Evolutionary conservation across 345 rosid genomes (phyloP).

Genomic region (Sisymbrium altissimum): DNA sequence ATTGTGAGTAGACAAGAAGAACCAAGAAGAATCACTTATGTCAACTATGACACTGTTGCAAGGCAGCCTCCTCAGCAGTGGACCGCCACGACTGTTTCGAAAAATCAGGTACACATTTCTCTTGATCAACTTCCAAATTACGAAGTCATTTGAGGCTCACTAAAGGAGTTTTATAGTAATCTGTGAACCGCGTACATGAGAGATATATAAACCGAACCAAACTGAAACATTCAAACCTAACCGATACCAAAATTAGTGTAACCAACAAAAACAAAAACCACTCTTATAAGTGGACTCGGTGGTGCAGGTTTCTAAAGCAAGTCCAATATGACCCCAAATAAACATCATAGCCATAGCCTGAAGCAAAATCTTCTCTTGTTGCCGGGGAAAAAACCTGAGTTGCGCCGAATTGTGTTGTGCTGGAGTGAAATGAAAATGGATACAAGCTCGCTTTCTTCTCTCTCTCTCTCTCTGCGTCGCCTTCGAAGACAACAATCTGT

Average conservation of each 20-base stretch:
- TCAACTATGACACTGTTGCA: constrained; percentile 29
- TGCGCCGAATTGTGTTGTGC: constrained; percentile 1
- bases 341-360: not conserved
- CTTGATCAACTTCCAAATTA: not conserved
- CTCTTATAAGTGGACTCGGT: not conserved
- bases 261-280: not conserved
- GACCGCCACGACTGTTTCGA: constrained; percentile 36
- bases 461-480: constrained; percentile 1
- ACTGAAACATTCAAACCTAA: not conserved
- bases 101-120: constrained; percentile 32
- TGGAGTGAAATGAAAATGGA: constrained; percentile 17
- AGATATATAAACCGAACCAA: not conserved
- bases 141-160: not conserved
- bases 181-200: not conserved
- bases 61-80: constrained; percentile 32
- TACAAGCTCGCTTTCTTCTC: not conserved
- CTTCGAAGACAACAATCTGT: constrained; percentile 21
- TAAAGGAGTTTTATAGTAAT: not conserved
- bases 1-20: constrained; percentile 30
- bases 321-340: constrained; percentile 27
- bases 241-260: not conserved
- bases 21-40: constrained; percentile 26
- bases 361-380: not conserved
- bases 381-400: not conserved
- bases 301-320: constrained; percentile 35